These are phyloP conservation scores for Aspergillus carlsbadensis DNA, from an alignment of 495 filamentous ascomycete genomes.

Conservation along the genomic window DNA sequence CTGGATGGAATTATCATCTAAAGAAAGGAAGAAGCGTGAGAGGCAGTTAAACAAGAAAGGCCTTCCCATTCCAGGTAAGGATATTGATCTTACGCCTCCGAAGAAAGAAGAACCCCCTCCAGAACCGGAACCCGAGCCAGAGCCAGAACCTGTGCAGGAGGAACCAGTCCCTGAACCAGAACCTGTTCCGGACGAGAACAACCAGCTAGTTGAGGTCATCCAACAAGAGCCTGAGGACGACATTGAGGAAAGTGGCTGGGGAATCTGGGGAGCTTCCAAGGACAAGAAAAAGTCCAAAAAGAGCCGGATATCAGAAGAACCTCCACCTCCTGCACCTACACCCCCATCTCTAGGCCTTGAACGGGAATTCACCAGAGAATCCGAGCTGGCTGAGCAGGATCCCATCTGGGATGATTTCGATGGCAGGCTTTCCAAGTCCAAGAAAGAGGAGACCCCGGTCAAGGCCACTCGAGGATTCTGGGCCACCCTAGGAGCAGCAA, in stretches of 20 bases:
- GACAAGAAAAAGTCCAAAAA: conserved; percentile 49
- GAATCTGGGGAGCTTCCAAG: conserved; percentile 35
- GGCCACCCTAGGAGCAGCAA: conserved; percentile 40
- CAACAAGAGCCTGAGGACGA: conserved; percentile 29
- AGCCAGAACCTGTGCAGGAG: conserved; percentile 22
- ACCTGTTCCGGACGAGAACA: conserved; percentile 17
- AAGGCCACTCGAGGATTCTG: conserved; percentile 47
- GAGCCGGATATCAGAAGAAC: conserved; percentile 37
- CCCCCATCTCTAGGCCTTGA: conserved; percentile 51
- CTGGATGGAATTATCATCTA: conserved; percentile 35
- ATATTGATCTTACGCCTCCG: conserved; percentile 31
- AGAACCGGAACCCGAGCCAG: conserved; percentile 18
- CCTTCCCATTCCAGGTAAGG: conserved; percentile 38
- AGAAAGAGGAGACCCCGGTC: conserved; percentile 33
- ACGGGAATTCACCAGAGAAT: conserved; percentile 29
- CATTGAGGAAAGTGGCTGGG: conserved; percentile 36
- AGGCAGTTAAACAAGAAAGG: conserved; percentile 34
- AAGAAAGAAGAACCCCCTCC: conserved; percentile 15
- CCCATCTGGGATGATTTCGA: conserved; percentile 41
- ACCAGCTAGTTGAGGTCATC: conserved; percentile 14
- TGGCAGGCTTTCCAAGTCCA: conserved; percentile 36
- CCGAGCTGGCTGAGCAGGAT: conserved; percentile 27
- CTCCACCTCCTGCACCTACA: conserved; percentile 51
- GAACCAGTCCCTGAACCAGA: conserved; percentile 5
- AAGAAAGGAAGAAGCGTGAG: conserved; percentile 42